Conservation (phyloP, 2,329 filamentous ascomycete species). For the Fusarium brevicatenulatum region DNA sequence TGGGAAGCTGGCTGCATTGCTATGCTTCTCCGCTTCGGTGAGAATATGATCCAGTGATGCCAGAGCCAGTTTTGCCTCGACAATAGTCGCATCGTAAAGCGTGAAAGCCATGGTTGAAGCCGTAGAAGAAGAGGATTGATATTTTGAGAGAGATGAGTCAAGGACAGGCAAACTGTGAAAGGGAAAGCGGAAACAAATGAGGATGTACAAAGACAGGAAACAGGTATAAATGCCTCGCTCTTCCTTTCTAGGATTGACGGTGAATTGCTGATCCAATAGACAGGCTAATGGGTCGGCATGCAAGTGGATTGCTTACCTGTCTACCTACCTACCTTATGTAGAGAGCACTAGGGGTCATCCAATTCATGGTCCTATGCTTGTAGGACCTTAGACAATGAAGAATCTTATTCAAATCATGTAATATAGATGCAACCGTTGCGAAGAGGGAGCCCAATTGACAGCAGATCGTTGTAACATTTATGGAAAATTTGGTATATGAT, state of each 20-base stretch:
- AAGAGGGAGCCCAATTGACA: neutral
- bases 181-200: neutral
- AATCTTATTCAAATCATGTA: neutral
- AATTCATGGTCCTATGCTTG: neutral
- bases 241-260: neutral
- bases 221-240: constrained; percentile 11
- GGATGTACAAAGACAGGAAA: neutral
- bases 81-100: constrained; percentile 49
- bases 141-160: neutral
- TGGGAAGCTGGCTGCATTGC: constrained; percentile 44
- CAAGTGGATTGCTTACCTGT: neutral
- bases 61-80: constrained; percentile 41
- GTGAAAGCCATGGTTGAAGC: constrained; percentile 38
- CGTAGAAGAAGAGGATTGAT: neutral
- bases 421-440: neutral
- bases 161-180: neutral
- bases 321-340: neutral
- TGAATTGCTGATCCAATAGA: neutral
- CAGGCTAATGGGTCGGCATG: neutral
- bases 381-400: neutral
- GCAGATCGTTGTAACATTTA: neutral
- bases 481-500: neutral
- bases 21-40: constrained; percentile 45
- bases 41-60: constrained; percentile 45
- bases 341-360: neutral